Evolutionary conservation across 805 yeast genomes (phyloP).

Genomic region (Cyberlindnera japonica): DNA sequence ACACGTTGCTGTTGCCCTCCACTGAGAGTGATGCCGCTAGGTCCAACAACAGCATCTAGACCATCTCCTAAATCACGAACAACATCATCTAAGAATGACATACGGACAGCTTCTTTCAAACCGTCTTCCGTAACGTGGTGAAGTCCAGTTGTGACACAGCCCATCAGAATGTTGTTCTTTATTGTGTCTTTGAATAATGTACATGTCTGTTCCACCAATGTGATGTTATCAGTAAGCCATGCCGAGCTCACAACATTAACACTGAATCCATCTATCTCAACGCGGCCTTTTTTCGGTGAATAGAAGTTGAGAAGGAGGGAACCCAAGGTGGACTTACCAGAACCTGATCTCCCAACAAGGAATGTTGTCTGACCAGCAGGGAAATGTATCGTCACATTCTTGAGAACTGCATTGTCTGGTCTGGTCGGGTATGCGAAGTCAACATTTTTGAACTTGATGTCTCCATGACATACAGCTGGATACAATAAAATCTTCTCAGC

Average conservation of each 20-base stretch:
- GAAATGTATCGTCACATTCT: conserved; percentile 44
- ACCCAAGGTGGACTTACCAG: conserved; percentile 86
- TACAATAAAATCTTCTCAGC: conserved; percentile 19
- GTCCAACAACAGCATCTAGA: conserved; percentile 47
- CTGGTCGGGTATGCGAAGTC: conserved; percentile 63
- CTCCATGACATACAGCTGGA: conserved; percentile 39
- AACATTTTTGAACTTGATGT: conserved; percentile 52
- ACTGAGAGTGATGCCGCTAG: conserved; percentile 51
- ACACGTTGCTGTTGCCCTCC: conserved; percentile 92
- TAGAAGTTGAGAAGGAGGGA: conserved; percentile 62
- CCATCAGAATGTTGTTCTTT: conserved; percentile 58
- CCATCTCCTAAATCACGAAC: conserved; percentile 51
- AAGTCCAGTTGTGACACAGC: conserved; percentile 30
- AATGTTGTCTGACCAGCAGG: conserved; percentile 48
- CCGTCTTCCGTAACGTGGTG: conserved; percentile 25
- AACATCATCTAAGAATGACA: conserved; percentile 51
- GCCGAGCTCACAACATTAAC: conserved; percentile 38
- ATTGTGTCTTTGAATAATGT: conserved; percentile 62
- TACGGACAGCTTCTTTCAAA: conserved; percentile 43
- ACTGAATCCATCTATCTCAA: conserved; percentile 53
- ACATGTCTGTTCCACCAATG: conserved; percentile 71
- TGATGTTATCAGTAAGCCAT: conserved; percentile 61
- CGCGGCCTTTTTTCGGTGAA: conserved; percentile 45
- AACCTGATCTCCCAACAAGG: conserved; percentile 84
- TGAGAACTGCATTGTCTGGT: conserved; percentile 42